Evolutionary conservation across 306 rosid genomes (phyloP).

Genomic region (Castanea mollissima): DNA sequence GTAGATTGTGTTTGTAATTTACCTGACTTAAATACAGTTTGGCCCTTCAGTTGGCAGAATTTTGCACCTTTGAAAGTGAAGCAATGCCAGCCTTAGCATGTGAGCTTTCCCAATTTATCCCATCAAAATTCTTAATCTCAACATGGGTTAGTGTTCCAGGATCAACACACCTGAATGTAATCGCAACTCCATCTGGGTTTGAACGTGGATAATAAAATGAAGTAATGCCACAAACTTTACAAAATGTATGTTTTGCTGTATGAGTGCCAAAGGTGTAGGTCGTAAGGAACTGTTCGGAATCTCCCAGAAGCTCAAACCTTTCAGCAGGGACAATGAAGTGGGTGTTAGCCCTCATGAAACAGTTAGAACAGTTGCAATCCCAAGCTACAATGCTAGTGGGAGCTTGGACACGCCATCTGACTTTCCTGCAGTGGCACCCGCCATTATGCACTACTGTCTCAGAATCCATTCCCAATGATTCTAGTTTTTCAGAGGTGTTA

Average conservation of each 20-base stretch:
- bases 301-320: conserved; percentile 60
- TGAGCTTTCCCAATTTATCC: conserved; percentile 65
- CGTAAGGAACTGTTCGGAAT: conserved; percentile 58
- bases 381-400: conserved; percentile 62
- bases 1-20: not conserved
- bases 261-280: conserved; percentile 80
- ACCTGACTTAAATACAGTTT: not conserved
- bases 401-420: conserved; percentile 69
- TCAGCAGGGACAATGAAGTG: conserved; percentile 60
- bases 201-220: conserved; percentile 83
- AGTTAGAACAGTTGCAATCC: conserved; percentile 79
- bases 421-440: conserved; percentile 85
- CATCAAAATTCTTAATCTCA: conserved; percentile 62
- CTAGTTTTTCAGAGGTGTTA: not conserved
- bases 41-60: not conserved
- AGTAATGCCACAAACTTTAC: conserved; percentile 82
- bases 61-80: conserved; percentile 48
- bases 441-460: conserved; percentile 63
- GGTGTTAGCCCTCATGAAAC: conserved; percentile 70
- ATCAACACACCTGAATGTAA: conserved; percentile 74
- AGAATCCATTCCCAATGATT: conserved; percentile 49
- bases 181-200: conserved; percentile 82
- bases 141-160: conserved; percentile 61
- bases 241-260: conserved; percentile 80
- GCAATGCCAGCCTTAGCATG: conserved; percentile 29